Evolutionary conservation across 208 protist species (phyloP).

Genomic region (Wallacemonas sp.): DNA sequence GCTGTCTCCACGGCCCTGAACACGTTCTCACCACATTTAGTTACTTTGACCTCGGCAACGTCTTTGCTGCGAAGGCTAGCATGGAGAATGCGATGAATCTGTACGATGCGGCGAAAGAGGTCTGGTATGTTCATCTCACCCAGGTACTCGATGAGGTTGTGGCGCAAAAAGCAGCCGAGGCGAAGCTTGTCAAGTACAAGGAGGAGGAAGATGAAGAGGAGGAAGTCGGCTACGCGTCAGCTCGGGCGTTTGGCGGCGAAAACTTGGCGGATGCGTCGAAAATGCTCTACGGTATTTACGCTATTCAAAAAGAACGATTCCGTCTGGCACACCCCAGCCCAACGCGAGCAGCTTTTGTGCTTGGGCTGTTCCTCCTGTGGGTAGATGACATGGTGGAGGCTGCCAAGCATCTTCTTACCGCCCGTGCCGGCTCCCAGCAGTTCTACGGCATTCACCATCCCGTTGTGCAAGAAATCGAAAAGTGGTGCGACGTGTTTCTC

Average conservation of each 20-base stretch:
- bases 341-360: slow-evolving; percentile 69
- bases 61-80: slow-evolving; percentile 83
- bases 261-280: slow-evolving; percentile 83
- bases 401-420: slow-evolving; percentile 35
- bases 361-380: slow-evolving; percentile 87
- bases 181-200: slow-evolving; percentile 66
- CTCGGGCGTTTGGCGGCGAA: slow-evolving; percentile 69
- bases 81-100: slow-evolving; percentile 88
- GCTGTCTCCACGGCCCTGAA: slow-evolving; percentile 70
- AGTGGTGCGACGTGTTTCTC: slow-evolving; percentile 71
- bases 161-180: slow-evolving; percentile 45
- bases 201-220: slow-evolving; percentile 51
- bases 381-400: slow-evolving; percentile 62
- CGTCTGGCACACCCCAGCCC: slow-evolving; percentile 62
- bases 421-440: slow-evolving; percentile 45
- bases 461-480: slow-evolving; percentile 77
- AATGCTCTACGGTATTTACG: slow-evolving; percentile 84
- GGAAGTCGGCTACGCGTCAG: slow-evolving; percentile 53
- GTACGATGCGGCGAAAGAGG: slow-evolving; percentile 87
- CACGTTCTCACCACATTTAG: slow-evolving; percentile 86
- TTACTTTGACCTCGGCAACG: slow-evolving; percentile 91
- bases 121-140: slow-evolving; percentile 71
- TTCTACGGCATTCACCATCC: slow-evolving; percentile 83
- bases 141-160: slow-evolving; percentile 56
- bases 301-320: slow-evolving; percentile 84